Evolutionary conservation across 2,329 filamentous ascomycete species (phyloP), one percentile per base, ranked within the genome.

Genomic region (Trichoderma polysporum): DNA sequence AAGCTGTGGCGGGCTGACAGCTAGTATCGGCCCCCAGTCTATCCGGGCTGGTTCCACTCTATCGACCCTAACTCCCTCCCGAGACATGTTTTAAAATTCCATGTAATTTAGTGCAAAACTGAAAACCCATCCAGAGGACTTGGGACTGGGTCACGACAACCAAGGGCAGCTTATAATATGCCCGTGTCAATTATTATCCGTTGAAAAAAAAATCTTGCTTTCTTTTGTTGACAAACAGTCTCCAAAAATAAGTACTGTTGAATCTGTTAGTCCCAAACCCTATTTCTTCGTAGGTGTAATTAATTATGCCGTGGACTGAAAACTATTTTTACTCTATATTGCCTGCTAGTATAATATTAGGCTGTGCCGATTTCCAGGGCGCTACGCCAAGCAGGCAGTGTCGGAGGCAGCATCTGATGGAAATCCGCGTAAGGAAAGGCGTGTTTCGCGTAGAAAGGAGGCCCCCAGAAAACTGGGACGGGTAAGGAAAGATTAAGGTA

Each of bases 1-100:
- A 66, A 27, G 25, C n/a, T 41, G 64, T 47, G 57, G 57, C 64
- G 64, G 37, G 64, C 64, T 61, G 64, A 66, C 47, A 56, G 45
- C 35, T 22, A n/a, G n/a, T n/a, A 39, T 37, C 54, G 62, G 45
- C 25, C 29, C 61, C 60, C 60, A 64, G 52, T 50, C 45, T 22
- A 35, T 41, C 53, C 50, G 49, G 58, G 35, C 37, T 29, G 50
- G 63, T 59, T 52, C 63, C 63, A 66, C 63, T 53, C 22, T 35
- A 54, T 54, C 37, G 50, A 64, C 60, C 50, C 60, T 41, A 65
- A 50, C 15, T 39, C 52, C 29, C 35, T 65, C 62, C 62, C 62
- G 62, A 57, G 62, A 65, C 50, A 64, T 64, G 50, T 63, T 54
- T 41, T 25, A 45, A 41, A 49, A 35, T 60, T 12, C 29, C 15